Evolutionary conservation across 2,329 filamentous ascomycete genomes (phyloP), one percentile per base, ranked within the genome.

Genomic region (Phaeosphaeriaceae sp.): DNA sequence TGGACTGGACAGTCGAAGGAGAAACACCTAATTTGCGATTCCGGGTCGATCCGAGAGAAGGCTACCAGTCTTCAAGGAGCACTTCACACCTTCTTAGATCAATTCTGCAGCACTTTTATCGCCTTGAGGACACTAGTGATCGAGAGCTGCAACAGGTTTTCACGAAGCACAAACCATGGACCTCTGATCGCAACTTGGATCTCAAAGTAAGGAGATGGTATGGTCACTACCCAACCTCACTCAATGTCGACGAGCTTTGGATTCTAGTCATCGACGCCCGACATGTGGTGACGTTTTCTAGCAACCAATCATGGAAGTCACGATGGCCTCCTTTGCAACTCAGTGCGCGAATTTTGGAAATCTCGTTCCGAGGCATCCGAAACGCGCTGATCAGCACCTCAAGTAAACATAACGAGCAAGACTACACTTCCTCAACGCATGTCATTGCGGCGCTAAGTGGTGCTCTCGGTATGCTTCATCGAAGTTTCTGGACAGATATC

Each of bases 171-270:
- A 76, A 73, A 45, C 75, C 74, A 2, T 77, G 75, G 75, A 57
- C 54, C 12, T 75, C 70, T 2, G 72, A 77, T 54, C 73, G 74
- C 9, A 66, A 67, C 20, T 59, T 77, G 12, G 75, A 77, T 53
- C 57, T 77, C 4, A 76, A 76, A 52, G 70, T 77, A 1, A 66
- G 75, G 4, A 68, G 74, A 11, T 75, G 73, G 73, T 77, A 76
- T 52, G 74, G 74, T 2, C 67, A 75, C 35, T 74, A 77, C 46
- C 75, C 75, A 6, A 71, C 68, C 5, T 64, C 65, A 8, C 60
- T 77, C 9, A 76, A 76, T 41, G 74, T 77, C 2, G 75, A 77
- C 52, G 75, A 77, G 48, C 52, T 77, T 3, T 77, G 75, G 75
- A 70, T 77, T 15, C 60, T 77, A 3, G 72, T 72, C 0, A 56